Evolutionary conservation across 768 basidiomycete genomes (phyloP), one percentile per base, ranked within the genome.

Genomic region (Leccinellum luteum): DNA sequence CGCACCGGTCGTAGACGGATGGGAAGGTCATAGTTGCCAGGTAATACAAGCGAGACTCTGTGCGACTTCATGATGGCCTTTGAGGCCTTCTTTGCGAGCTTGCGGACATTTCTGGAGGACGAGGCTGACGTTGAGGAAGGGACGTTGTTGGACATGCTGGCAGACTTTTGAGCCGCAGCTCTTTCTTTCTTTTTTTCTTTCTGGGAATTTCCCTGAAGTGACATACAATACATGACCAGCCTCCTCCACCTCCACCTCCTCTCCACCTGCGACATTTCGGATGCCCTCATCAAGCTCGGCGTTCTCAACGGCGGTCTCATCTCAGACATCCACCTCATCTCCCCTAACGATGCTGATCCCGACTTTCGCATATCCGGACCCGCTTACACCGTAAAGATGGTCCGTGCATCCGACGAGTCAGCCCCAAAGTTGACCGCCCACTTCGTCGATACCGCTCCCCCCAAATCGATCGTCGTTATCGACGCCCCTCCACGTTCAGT

Each of bases 371-470:
- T 87, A 48, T 90, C 89, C 66, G 90, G 86, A 2, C 89, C 86
- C 32, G 94, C 91, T 3, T 94, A 91, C 69, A 96, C 94, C 1
- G 92, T 96, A 38, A 79, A 85, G 73, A 90, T 95, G 84, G 90
- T 92, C 10, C 69, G 76, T 7, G 75, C 77, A 0, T 79, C 79
- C 0, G 81, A 91, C 67, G 79, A 73, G 27, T 67, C 76, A 7
- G 80, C 89, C 0, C 89, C 92, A 0, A 88, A 79, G 64, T 76
- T 86, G 1, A 73, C 81, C 0, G 73, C 78, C 6, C 94, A 96
- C 69, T 95, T 92, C 64, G 90, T 95, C 19, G 94, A 97, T 69
- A 84, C 84, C 25, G 85, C 84, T 6, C 79, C 86, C 0, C 70
- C 78, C 25, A 83, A 82, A 1, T 82, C 82, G 41, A 74, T 94